Evolutionary conservation across 495 filamentous ascomycete species (phyloP).

Genomic region (Hypoxylon cercidicola): DNA sequence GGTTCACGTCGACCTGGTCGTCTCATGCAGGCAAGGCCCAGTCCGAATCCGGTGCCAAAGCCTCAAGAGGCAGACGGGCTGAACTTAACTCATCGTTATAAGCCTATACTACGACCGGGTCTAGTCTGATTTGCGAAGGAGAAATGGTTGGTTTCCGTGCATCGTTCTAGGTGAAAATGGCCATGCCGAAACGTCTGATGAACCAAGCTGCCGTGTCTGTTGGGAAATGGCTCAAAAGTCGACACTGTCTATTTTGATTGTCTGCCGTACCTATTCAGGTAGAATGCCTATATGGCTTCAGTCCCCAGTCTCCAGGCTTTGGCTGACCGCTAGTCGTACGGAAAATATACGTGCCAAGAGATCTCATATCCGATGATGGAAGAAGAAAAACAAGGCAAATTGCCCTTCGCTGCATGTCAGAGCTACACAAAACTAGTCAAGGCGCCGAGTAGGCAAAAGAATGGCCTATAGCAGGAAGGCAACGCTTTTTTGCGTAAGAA

Average conservation of each 20-base stretch:
- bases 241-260: conserved; percentile 13
- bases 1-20: neutral
- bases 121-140: conserved; percentile 9
- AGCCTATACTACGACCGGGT: conserved; percentile 5
- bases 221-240: conserved; percentile 34
- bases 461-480: conserved; percentile 22
- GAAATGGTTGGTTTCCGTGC: conserved; percentile 5
- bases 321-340: neutral
- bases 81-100: conserved; percentile 4
- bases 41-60: conserved; percentile 21
- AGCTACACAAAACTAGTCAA: conserved; percentile 24
- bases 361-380: neutral
- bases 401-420: conserved; percentile 32
- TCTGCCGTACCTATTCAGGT: neutral
- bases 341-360: neutral
- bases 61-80: conserved; percentile 13
- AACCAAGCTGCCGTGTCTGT: conserved; percentile 1
- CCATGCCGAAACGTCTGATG: conserved; percentile 26
- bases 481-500: conserved; percentile 9
- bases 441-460: conserved; percentile 3
- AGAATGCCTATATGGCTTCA: neutral
- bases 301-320: neutral
- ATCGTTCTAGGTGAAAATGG: conserved; percentile 19
- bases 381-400: conserved; percentile 6
- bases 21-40: conserved; percentile 18